Base-by-base conservation (phyloP, 2,329 filamentous ascomycete species). In the Hirsutella rhossiliensis region DNA sequence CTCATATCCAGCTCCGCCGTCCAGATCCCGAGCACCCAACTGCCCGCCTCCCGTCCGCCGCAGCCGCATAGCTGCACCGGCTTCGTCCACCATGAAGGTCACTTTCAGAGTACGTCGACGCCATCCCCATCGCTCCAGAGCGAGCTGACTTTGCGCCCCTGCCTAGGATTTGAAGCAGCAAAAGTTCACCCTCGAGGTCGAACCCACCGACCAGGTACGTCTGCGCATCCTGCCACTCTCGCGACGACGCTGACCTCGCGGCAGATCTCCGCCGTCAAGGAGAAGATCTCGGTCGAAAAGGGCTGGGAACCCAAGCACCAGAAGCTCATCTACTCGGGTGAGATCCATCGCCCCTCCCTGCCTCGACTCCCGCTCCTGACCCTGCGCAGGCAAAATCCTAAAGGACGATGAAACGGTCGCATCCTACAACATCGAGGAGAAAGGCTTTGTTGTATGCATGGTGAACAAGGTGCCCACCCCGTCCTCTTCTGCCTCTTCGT, bases 371-470 rank as follows among this genome's bases (percentile, higher is more conserved):
- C 32, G 42, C 31, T 46, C 49, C 18, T 40, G 27, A 45, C 41
- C n/a, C 59, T 46, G 11, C 27, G 45, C 56, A 96, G 89, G 92
- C 71, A 98, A 98, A 73, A 97, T 98, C 56, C 73, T 98, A 52
- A 90, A 96, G 68, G 90, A 98, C 83, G 87, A 88, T 49, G 92
- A 96, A 61, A 95, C 89, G 3, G 85, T 98, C 55, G 87, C 88
- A 65, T 89, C 86, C 36, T 97, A 97, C 73, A 95, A 87, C 68
- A 97, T 98, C 51, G 90, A 98, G 68, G 92, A 97, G 76, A 98
- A 97, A 75, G 92, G 92, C 32, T 98, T 97, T 64, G 88, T 98
- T 57, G 92, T 98, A 48, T 98, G 92, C 71, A 95, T 98, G 81
- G 82, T 94, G 56, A 87, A 87, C 62, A 97, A 97, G 85, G 89